phyloP scores from a whole-genome alignment of 306 rosid species.

The Begonia peltatifolia region DNA sequence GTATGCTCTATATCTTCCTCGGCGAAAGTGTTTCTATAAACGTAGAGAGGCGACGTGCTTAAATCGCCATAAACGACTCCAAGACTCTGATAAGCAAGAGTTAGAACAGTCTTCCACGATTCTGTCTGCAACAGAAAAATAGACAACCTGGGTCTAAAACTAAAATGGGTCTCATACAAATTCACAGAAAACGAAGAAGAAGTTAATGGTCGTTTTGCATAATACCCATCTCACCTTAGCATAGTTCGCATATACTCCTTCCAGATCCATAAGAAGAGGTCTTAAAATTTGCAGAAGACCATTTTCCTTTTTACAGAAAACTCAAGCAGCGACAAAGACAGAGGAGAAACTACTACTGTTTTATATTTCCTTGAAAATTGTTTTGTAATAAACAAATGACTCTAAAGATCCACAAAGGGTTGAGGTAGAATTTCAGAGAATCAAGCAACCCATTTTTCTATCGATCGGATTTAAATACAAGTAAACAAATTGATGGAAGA shows the following conservation, averaged over 20 bases:
- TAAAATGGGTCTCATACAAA: slow-evolving; percentile 9
- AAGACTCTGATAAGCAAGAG: slow-evolving; percentile 84
- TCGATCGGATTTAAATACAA: slow-evolving; percentile 4
- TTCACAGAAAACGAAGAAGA: neutral
- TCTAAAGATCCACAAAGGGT: slow-evolving; percentile 24
- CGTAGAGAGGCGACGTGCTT: slow-evolving; percentile 87
- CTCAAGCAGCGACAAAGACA: neutral
- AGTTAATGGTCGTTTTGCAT: slow-evolving; percentile 7
- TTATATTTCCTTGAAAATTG: neutral
- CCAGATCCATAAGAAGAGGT: slow-evolving; percentile 63
- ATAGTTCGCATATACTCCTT: slow-evolving; percentile 28
- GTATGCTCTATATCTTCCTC: slow-evolving; percentile 53
- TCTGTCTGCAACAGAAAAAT: slow-evolving; percentile 30
- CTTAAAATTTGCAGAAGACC: slow-evolving; percentile 23
- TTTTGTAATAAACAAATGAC: slow-evolving; percentile 9
- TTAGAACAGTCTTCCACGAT: slow-evolving; percentile 70
- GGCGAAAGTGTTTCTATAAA: slow-evolving; percentile 62
- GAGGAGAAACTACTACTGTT: neutral
- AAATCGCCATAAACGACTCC: slow-evolving; percentile 97
- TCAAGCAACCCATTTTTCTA: slow-evolving; percentile 14
- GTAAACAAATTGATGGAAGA: slow-evolving; percentile 15
- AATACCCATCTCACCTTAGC: slow-evolving; percentile 40
- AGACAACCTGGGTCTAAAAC: slow-evolving; percentile 12
- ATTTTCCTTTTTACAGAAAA: slow-evolving; percentile 13
- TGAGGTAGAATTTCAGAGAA: slow-evolving; percentile 14